These are phyloP conservation scores for Solanum peruvianum DNA, from an alignment of 257 asterid genomes.

Conservation along the genomic window DNA sequence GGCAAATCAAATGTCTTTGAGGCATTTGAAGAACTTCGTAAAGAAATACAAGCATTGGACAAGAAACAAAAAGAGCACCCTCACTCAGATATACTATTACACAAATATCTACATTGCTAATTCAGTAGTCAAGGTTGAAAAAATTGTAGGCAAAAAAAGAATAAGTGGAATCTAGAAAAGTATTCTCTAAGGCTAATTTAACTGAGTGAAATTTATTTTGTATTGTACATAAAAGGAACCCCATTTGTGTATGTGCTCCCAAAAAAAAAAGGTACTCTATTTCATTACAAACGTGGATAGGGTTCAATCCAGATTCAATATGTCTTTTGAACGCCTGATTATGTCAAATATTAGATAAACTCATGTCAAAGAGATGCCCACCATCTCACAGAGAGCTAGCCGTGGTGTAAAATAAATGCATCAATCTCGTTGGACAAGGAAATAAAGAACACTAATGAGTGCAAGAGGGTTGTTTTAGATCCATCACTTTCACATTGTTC, in stretches of 20 bases:
- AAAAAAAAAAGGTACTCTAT: not conserved
- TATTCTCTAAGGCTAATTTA: not conserved
- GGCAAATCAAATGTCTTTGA: not conserved
- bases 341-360: not conserved
- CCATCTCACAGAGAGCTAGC: not conserved
- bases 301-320: not conserved
- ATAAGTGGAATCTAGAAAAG: not conserved
- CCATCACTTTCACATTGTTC: not conserved
- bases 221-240: not conserved
- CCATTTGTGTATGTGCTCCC: not conserved
- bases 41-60: no score
- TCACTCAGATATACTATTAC: not conserved
- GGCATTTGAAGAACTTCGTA: not conserved
- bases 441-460: not conserved
- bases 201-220: not conserved
- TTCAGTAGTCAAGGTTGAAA: not conserved
- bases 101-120: not conserved
- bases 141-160: not conserved
- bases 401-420: not conserved
- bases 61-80: not conserved
- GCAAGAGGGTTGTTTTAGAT: not conserved
- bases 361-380: not conserved
- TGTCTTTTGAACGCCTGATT: not conserved
- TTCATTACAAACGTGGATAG: not conserved
- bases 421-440: not conserved